Conservation (phyloP, 2,329 filamentous ascomycete genomes). For the Parasarocladium wereldwijsianum region DNA sequence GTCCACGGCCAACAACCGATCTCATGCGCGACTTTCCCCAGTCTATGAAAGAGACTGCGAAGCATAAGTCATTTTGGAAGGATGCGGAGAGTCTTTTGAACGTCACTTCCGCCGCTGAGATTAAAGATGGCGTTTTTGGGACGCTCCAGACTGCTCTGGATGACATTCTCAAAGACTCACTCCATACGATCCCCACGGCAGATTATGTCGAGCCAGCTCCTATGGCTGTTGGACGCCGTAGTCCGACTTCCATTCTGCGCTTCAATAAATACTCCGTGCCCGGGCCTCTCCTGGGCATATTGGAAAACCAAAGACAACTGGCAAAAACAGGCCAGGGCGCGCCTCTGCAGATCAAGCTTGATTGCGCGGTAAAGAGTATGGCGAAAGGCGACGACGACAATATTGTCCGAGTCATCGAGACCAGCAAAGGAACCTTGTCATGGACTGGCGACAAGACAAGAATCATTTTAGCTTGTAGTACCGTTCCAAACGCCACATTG, state of each 20-base stretch:
- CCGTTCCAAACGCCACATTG: constrained; percentile 4
- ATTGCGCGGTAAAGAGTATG: constrained; percentile 3
- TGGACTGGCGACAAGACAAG: constrained; percentile 4
- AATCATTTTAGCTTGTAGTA: constrained; percentile 2
- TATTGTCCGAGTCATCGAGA: constrained; percentile 3
- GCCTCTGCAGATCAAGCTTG: constrained; percentile 2
- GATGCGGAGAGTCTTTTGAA: constrained; percentile 3
- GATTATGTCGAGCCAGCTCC: constrained; percentile 4
- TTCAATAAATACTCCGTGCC: constrained; percentile 1
- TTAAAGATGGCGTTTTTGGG: constrained; percentile 3
- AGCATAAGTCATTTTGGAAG: constrained; percentile 3
- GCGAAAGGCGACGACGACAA: constrained; percentile 2
- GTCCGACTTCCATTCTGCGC: constrained; percentile 2
- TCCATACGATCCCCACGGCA: constrained; percentile 1
- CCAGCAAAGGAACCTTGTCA: constrained; percentile 4
- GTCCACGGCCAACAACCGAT: constrained; percentile 2
- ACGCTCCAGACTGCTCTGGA: constrained; percentile 4
- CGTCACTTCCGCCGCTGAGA: constrained; percentile 1
- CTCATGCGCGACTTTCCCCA: constrained; percentile 6
- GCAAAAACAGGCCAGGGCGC: constrained; percentile 1
- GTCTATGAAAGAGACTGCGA: constrained; percentile 3
- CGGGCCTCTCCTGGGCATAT: not conserved
- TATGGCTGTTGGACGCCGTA: constrained; percentile 3
- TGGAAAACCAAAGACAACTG: not conserved
- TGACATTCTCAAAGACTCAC: constrained; percentile 1